Evolutionary conservation across 306 rosid species (phyloP), one percentile per base, ranked within the genome.

Genomic region (Pyrus bretschneideri): DNA sequence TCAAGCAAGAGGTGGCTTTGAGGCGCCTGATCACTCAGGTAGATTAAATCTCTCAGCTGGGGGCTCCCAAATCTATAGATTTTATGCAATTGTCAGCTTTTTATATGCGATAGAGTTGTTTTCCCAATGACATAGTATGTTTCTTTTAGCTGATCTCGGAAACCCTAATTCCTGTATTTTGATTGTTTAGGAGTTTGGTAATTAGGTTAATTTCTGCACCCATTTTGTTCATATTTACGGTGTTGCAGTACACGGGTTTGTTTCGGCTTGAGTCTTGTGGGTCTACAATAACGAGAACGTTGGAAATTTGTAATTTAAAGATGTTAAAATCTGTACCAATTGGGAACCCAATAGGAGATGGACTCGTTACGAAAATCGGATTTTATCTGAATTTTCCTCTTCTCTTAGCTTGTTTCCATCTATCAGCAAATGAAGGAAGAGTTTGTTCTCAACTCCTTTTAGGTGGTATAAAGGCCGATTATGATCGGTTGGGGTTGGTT

Each of bases 11-110:
- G 81, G 88, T 90, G 97, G 91, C 96, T 80, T 77, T 79, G 87
- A 83, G 89, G 85, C 87, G 80, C 59, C 87, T 92, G 84, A 78
- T 92, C 61, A 79, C 86, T 38, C 87, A 88, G 97, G 97, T 92
- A 11, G 31, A 78, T 83, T 75, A 1, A 74, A 62, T 78, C 55
- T 77, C 19, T 54, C 42, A 69, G 49, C 19, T 42, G 35, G 38
- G 52, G 55, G 54, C 51, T 33, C 33, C 30, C 31, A 45, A 35
- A 61, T 22, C 51, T 54, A 1, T 11, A 0, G 29, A 27, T 64
- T 81, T 78, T 25, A 38, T 71, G n/a, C 22, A 38, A 49, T 45
- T 9, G 65, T 76, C 44, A 9, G 68, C 51, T 74, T 22, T 65
- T 21, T 14, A 13, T 11, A 27, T 51, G 25, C 29, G 0, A 14